These are phyloP conservation scores for Blastomyces percursus DNA, from an alignment of 2,329 filamentous ascomycete genomes.

Conservation along the genomic window DNA sequence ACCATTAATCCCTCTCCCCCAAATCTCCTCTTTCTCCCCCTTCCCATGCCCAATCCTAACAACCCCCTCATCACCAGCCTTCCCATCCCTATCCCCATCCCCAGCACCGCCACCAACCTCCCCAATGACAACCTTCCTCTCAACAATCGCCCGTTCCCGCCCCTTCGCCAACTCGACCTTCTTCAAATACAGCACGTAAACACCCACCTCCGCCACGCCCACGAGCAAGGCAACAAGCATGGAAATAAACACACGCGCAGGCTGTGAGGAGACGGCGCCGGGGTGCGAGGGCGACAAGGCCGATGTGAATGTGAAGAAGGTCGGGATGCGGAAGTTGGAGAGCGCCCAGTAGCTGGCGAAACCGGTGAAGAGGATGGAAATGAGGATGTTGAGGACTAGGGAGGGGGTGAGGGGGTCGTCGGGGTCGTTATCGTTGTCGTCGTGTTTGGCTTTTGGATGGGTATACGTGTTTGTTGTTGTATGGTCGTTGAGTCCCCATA, in stretches of 20 bases:
- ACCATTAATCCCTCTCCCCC: constrained; percentile 32
- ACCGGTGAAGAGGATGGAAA: constrained; percentile 66
- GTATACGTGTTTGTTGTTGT: background rate
- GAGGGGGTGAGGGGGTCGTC: constrained; percentile 37
- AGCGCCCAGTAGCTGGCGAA: constrained; percentile 37
- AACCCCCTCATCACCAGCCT: background rate
- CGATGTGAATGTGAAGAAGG: constrained; percentile 17
- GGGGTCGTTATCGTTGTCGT: constrained; percentile 21
- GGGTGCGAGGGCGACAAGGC: constrained; percentile 12
- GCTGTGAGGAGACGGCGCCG: constrained; percentile 20
- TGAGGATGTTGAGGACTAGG: constrained; percentile 78
- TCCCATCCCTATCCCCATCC: background rate
- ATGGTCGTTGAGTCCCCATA: constrained; percentile 1
- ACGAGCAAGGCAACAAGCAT: constrained; percentile 33
- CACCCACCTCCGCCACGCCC: constrained; percentile 36
- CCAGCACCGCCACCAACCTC: constrained; percentile 8
- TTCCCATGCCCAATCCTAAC: constrained; percentile 5
- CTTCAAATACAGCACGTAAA: constrained; percentile 38
- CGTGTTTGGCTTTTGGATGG: background rate
- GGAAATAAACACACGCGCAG: constrained; percentile 32
- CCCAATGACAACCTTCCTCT: constrained; percentile 27
- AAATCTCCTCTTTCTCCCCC: constrained; percentile 26
- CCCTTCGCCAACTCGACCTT: constrained; percentile 32
- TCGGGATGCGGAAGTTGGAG: constrained; percentile 28
- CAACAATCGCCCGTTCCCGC: constrained; percentile 28